Evolutionary conservation across 2,329 filamentous ascomycete species (phyloP), one percentile per base, ranked within the genome.

Genomic region (Ceratocystis lukuohia): DNA sequence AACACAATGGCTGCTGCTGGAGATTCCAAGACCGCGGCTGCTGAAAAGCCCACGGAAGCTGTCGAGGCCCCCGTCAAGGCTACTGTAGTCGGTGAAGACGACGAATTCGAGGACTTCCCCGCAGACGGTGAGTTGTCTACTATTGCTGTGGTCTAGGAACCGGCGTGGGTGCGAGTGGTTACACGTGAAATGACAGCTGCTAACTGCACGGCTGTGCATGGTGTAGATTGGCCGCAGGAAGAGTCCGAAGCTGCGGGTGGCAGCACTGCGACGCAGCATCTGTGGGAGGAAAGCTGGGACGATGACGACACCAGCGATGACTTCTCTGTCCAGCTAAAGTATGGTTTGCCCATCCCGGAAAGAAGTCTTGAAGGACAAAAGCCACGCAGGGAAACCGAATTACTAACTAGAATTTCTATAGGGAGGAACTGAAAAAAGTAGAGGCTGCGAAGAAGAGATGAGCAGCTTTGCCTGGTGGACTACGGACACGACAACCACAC

Each of bases 211-310:
- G 53, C 5, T n/a, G 48, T 25, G 48, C 33, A 12, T 10, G 33
- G 28, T 59, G 12, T 72, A 96, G 94, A 97, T 78, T 99, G 94
- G 94, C 82, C 87, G 65, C 87, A 91, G 76, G 91, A 96, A 74
- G 92, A 96, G 74, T 90, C 90, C 69, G 91, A 96, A 74, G 88
- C 87, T 66, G 88, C 88, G 67, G 81, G 83, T 72, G 85, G 81
- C 69, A 84, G 80, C 71, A 87, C 86, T 73, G 84, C 86, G 68
- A 81, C 80, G 70, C 79, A 83, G 75, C 92, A 97, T 79, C 80
- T 99, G 65, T 99, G 94, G 94, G 94, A 99, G 78, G 94, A 99
- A 82, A 96, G 91, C 81, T 99, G 94, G 94, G 94, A 99, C 74
- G 94, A 99, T 74, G 93, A 97, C 75, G 94, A 97, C 77, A 94